A percentile compares a stretch with the other conserved stretches of the same genome.
phyloP scores from a whole-genome alignment of 306 rosid genomes.

The Aeschynomene evenia region DNA sequence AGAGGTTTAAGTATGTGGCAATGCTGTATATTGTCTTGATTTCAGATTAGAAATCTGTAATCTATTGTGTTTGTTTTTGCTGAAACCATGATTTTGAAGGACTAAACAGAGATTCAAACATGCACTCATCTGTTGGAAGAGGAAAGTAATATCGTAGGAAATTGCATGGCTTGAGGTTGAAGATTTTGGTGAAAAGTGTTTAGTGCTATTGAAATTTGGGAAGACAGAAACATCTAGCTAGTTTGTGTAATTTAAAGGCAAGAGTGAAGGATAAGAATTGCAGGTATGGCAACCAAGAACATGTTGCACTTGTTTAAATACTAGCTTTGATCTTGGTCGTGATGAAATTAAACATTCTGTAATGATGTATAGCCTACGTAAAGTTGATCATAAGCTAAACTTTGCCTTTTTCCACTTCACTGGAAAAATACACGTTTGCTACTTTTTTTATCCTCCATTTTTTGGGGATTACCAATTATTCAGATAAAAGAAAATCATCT shows the following conservation, averaged over 20 bases:
- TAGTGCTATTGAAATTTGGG: background rate
- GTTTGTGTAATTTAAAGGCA: background rate
- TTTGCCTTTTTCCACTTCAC: too few species aligned
- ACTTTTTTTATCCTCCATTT: too few species aligned
- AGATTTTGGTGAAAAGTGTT: background rate
- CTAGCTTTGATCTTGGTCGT: background rate
- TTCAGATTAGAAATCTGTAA: too few species aligned
- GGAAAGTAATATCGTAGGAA: background rate
- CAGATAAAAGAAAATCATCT: too few species aligned
- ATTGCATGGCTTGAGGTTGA: background rate
- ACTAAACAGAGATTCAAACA: too few species aligned
- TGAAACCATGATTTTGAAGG: too few species aligned
- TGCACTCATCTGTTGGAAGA: too few species aligned
- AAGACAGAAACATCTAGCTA: background rate
- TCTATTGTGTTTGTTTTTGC: too few species aligned
- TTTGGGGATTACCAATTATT: too few species aligned
- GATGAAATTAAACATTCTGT: background rate
- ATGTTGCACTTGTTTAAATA: conserved; percentile 31
- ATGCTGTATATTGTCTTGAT: background rate
- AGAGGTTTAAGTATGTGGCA: background rate
- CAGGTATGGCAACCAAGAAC: background rate
- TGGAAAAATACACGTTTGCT: too few species aligned
- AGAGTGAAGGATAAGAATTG: background rate
- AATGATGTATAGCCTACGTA: background rate
- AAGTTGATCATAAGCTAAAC: background rate